phyloP scores from a whole-genome alignment of 257 asterid species.

The Forsythia viridissima region DNA sequence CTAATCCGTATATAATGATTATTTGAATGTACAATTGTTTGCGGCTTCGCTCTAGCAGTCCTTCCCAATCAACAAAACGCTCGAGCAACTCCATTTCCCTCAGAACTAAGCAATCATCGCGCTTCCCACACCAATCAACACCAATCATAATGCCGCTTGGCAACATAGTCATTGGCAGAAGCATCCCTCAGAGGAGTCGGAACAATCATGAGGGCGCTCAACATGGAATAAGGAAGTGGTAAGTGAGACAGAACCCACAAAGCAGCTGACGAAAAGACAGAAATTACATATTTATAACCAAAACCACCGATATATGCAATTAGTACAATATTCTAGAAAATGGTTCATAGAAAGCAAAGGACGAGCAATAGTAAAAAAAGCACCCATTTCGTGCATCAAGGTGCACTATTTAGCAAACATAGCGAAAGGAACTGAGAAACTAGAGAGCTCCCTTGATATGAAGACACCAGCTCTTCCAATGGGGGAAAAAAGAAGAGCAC shows the following conservation, averaged over 20 bases:
- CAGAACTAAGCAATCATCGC: constrained; percentile 69
- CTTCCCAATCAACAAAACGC: constrained; percentile 81
- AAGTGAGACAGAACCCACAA: constrained; percentile 70
- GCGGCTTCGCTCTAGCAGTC: constrained; percentile 57
- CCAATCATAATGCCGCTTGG: constrained; percentile 75
- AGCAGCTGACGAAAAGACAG: constrained; percentile 62
- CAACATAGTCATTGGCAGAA: constrained; percentile 72
- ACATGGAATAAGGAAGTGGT: constrained; percentile 76
- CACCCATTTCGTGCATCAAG: neutral
- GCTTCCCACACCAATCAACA: constrained; percentile 82
- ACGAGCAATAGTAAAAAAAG: neutral
- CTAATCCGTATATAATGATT: neutral
- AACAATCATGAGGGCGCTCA: constrained; percentile 58
- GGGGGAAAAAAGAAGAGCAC: neutral
- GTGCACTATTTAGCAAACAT: neutral
- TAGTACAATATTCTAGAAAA: neutral
- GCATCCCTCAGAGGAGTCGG: constrained; percentile 86
- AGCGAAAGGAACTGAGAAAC: no score
- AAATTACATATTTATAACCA: no score
- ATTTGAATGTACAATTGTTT: neutral
- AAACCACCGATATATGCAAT: neutral
- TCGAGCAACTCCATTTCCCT: constrained; percentile 76
- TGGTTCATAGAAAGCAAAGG: neutral
- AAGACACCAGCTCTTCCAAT: neutral
- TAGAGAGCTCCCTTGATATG: neutral